Base-by-base conservation (phyloP, 805 yeast species). In the Candida cerambycidarum region DNA sequence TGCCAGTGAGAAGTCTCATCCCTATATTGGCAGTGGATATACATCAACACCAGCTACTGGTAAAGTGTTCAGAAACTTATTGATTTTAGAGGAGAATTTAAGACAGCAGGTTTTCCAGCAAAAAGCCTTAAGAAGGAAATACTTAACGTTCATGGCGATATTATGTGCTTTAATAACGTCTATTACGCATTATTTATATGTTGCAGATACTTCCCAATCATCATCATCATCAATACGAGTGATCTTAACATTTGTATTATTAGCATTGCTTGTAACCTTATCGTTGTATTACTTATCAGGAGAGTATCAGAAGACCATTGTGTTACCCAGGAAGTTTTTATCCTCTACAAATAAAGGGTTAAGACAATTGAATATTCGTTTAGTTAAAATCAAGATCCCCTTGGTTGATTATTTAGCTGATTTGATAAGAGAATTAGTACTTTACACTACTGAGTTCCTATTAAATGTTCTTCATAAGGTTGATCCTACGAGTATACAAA, bases 341-440 rank as follows among this genome's bases (percentile, higher is more conserved):
- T 69, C 81, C 1, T 78, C 84, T n/a, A 81, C 97, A 6, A 93
- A 93, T 62, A 89, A 88, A 58, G 97, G 97, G 0, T 67, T 92
- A 18, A 67, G 97, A 38, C 92, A 88, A 54, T 71, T 90, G 51
- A 90, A 93, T 58, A 71, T 89, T 29, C 75, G 89, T 48, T 61
- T 89, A 30, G 90, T 89, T 8, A 83, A 82, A 54, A 80, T 83
- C 10, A 69, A 59, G 45, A 59, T 64, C 1, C 61, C 71, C 4
- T 54, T 62, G 10, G 47, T 58, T 11, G 73, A 69, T 44, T 51
- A 52, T 23, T 39, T 63, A 5, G 60, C 62, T 9, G 75, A 70
- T 48, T 46, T 58, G 29, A 59, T 66, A 9, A 56, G 76, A 13
- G 75, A 70, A 46, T 48, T 68, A 17, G 56, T 62, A 42, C 54